Percentiles rank a stretch among this genome's conserved stretches.
Conservation (phyloP, 345 rosid genomes). For the Eucalyptus curtisii region DNA sequence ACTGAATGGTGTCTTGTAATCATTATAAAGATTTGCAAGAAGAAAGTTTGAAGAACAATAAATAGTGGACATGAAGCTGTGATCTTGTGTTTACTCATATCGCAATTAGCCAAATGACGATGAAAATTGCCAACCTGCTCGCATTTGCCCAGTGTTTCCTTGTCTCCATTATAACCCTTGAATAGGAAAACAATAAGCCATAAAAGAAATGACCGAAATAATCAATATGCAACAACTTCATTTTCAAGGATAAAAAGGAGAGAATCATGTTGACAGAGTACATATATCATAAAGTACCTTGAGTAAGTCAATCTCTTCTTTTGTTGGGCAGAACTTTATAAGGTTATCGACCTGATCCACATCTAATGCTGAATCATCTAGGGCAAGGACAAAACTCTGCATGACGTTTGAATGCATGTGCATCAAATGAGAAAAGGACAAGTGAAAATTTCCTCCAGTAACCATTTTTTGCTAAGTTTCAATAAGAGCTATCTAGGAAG, state of each 20-base stretch:
- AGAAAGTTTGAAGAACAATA: neutral
- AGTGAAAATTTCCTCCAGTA: neutral
- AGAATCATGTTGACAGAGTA: neutral
- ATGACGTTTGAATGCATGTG: neutral
- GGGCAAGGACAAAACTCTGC: slow-evolving; percentile 66
- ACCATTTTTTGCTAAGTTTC: neutral
- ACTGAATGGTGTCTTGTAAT: neutral
- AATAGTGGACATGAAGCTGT: neutral
- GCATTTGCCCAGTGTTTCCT: slow-evolving; percentile 83
- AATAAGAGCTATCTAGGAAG: neutral
- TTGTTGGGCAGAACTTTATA: slow-evolving; percentile 85
- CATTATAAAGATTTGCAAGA: neutral
- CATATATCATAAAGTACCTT: slow-evolving; percentile 25
- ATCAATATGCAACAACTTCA: neutral
- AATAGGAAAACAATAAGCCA: neutral
- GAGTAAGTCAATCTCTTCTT: slow-evolving; percentile 87
- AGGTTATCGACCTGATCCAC: slow-evolving; percentile 90
- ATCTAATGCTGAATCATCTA: slow-evolving; percentile 75
- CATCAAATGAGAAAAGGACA: neutral
- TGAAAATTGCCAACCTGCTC: slow-evolving; percentile 44
- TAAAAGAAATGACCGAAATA: neutral
- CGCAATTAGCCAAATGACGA: neutral
- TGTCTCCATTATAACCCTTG: slow-evolving; percentile 79
- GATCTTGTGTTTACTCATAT: neutral
- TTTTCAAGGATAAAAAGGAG: neutral